Conservation (phyloP, 345 rosid genomes). For the Bretschneidera sinensis region DNA sequence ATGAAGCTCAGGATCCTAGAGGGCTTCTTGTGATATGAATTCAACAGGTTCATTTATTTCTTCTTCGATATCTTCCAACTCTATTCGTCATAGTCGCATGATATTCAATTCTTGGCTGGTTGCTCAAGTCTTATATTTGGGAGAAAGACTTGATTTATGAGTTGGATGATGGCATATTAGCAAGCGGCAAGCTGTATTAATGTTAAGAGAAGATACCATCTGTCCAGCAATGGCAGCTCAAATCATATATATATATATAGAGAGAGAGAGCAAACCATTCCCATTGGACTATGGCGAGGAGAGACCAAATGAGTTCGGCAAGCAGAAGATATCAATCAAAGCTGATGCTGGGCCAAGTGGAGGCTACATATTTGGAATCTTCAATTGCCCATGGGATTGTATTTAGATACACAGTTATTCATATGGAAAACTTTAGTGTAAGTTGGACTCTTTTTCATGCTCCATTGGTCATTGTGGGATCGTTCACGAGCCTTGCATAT, state of each 20-base stretch:
- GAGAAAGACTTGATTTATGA: background rate
- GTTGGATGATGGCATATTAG: slow-evolving; percentile 2
- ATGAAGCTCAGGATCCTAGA: slow-evolving; percentile 3
- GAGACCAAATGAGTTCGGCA: background rate
- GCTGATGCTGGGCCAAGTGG: background rate
- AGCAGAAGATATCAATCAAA: background rate
- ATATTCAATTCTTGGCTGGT: slow-evolving; percentile 3
- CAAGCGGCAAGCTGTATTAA: background rate
- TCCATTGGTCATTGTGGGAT: background rate
- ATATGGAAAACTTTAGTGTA: background rate
- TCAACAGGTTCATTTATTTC: background rate
- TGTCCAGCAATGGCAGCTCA: background rate
- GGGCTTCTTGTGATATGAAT: background rate
- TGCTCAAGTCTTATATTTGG: background rate
- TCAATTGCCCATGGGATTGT: background rate
- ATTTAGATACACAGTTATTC: background rate
- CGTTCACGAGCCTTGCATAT: background rate
- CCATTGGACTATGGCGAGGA: background rate
- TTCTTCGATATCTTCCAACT: background rate
- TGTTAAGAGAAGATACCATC: slow-evolving; percentile 6
- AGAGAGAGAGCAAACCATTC: background rate
- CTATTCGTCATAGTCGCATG: background rate
- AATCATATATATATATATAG: too few relatives aligned
- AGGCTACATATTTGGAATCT: background rate
- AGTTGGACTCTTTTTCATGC: background rate